phyloP scores from a whole-genome alignment of 305 asterid genomes.

The Fraxinus greggii region DNA sequence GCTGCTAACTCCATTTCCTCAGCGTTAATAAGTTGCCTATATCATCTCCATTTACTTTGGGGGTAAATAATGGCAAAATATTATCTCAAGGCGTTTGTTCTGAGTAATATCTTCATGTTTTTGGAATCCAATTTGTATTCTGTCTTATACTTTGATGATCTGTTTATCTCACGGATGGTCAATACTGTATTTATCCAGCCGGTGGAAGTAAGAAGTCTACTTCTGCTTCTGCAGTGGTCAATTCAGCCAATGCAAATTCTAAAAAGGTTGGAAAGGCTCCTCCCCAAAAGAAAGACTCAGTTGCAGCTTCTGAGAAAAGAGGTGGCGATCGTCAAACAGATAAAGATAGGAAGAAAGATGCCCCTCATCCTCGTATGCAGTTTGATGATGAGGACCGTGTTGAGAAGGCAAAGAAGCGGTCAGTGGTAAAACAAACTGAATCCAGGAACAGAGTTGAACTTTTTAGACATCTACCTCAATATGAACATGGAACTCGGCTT shows the following conservation, averaged over 20 bases:
- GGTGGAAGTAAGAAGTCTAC: constrained; percentile 54
- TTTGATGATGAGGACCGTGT: constrained; percentile 82
- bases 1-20: neutral
- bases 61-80: constrained; percentile 4
- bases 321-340: constrained; percentile 57
- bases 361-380: constrained; percentile 89
- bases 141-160: neutral
- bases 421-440: constrained; percentile 78
- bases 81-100: neutral
- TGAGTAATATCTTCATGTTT: neutral
- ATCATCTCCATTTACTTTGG: neutral
- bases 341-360: constrained; percentile 83
- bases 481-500: constrained; percentile 74
- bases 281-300: constrained; percentile 51
- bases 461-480: constrained; percentile 87
- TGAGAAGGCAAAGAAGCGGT: constrained; percentile 85
- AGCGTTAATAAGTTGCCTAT: neutral
- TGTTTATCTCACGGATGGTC: constrained; percentile 5
- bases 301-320: constrained; percentile 65
- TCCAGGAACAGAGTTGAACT: constrained; percentile 78
- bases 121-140: neutral
- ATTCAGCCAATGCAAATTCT: constrained; percentile 42
- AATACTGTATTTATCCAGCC: constrained; percentile 38
- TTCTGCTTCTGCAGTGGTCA: constrained; percentile 39
- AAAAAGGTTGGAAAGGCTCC: constrained; percentile 52